Evolutionary conservation across 768 basidiomycete genomes (phyloP), one percentile per base, ranked within the genome.

Genomic region (Leccinum ochraceum): DNA sequence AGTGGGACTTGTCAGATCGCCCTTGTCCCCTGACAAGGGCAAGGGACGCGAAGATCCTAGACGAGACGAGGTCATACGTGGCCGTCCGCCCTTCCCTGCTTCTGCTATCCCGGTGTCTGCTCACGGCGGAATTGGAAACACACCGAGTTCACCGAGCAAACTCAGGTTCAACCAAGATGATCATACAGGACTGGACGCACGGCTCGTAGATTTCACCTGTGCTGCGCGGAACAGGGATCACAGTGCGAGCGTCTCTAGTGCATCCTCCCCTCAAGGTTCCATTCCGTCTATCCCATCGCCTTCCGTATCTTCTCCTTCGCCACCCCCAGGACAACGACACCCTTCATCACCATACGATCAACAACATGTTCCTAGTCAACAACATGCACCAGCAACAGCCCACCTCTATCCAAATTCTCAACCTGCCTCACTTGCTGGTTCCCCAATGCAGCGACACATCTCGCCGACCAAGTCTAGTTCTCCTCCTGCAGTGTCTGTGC

Each of bases 241-340:
- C 22, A 88, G 88, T 62, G 88, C 88, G 60, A 92, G 90, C 66
- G 78, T 90, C 9, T 91, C 90, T 4, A 89, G 88, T 69, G 76
- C 84, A 13, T 83, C 85, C 62, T 92, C 92, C 20, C 87, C 87
- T 2, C 88, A 83, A 52, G 87, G 86, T 17, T 94, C 92, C 0
- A 89, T 92, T 37, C 90, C 89, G 1, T 89, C 90, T 16, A 92
- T 94, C 26, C 86, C 91, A 0, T 92, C 91, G 1, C 86, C 88
- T 20, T 80, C 86, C 8, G 70, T 82, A 17, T 81, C 86, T 51
- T 81, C 86, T 20, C 83, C 82, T 55, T 77, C 71, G 4, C 67
- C 71, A 53, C 71, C 71, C 9, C 61, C 67, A 1, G 50, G 78
- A 6, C 80, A 81, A 22, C 62, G 17, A 1, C 53, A 53, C 2